Evolutionary conservation across 2,329 filamentous ascomycete species (phyloP).

Genomic region (Curvularia sp.): DNA sequence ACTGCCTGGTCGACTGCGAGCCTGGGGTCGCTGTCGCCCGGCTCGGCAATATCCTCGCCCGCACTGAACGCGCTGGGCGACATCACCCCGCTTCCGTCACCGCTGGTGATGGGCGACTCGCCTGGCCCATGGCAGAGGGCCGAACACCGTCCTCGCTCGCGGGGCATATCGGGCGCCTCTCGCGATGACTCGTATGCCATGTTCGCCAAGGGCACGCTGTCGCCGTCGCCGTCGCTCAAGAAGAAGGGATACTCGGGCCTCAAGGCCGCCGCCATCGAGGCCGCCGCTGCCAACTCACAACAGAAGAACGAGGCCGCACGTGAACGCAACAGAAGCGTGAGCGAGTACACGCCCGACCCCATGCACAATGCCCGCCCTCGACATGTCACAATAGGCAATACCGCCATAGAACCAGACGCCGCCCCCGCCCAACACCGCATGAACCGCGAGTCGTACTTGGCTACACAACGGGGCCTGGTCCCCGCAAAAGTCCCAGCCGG

Average conservation of each 20-base stretch:
- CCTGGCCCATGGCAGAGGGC: constrained; percentile 54
- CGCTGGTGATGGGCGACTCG: constrained; percentile 53
- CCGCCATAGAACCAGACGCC: constrained; percentile 55
- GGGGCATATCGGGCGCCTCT: constrained; percentile 42
- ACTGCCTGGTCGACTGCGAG: constrained; percentile 54
- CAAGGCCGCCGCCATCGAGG: constrained; percentile 53
- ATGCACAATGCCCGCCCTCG: constrained; percentile 71
- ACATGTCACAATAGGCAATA: constrained; percentile 70
- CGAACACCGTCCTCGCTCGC: constrained; percentile 44
- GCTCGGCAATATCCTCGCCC: constrained; percentile 57
- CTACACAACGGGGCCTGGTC: constrained; percentile 76
- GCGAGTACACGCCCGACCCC: constrained; percentile 82
- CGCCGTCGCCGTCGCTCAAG: constrained; percentile 52
- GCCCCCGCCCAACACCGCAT: constrained; percentile 62
- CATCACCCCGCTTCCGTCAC: constrained; percentile 61
- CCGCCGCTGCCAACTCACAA: constrained; percentile 42
- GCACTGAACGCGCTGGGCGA: constrained; percentile 58
- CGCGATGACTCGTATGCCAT: constrained; percentile 45
- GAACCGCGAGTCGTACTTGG: constrained; percentile 82
- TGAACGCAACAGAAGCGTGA: constrained; percentile 80
- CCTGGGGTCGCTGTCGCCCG: constrained; percentile 56
- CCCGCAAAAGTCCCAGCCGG: constrained; percentile 55
- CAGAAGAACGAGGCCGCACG: constrained; percentile 56
- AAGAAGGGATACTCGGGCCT: constrained; percentile 59
- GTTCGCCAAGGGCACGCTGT: constrained; percentile 43